A percentile compares a stretch with the other conserved stretches of the same genome.
phyloP scores from a whole-genome alignment of 345 rosid species.

The Salix brachista region DNA sequence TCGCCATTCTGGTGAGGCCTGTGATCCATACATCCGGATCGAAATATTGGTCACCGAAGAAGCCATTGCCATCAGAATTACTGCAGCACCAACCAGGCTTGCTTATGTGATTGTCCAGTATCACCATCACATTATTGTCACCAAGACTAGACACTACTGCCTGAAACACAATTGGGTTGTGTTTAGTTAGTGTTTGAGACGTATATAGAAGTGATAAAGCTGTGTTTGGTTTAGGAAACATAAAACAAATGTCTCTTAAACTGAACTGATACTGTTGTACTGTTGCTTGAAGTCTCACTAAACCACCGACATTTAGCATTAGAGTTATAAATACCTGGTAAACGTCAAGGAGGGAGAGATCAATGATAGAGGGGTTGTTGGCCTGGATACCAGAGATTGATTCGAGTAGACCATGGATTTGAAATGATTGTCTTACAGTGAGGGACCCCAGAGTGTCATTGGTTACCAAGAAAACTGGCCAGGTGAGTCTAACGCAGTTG shows the following conservation, averaged over 20 bases:
- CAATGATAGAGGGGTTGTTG: conserved; percentile 78
- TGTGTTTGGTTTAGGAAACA: no score
- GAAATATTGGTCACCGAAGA: conserved; percentile 81
- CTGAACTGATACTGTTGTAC: background rate
- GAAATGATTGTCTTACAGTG: conserved; percentile 49
- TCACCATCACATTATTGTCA: conserved; percentile 67
- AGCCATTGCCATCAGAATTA: conserved; percentile 71
- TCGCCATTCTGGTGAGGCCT: conserved; percentile 67
- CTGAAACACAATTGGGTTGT: conserved; percentile 26
- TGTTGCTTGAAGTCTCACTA: background rate
- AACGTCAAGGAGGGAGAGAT: conserved; percentile 70
- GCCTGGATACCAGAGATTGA: conserved; percentile 61
- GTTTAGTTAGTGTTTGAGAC: no score
- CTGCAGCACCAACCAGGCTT: conserved; percentile 95
- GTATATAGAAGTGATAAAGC: no score
- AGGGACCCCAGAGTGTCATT: conserved; percentile 21
- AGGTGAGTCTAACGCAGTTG: conserved; percentile 41
- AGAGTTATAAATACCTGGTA: conserved; percentile 48
- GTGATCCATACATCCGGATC: conserved; percentile 67
- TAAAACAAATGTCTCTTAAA: background rate
- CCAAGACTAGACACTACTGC: conserved; percentile 76
- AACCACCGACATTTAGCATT: background rate
- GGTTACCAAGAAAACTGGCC: conserved; percentile 37
- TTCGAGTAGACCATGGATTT: conserved; percentile 52
- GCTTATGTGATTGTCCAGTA: conserved; percentile 88